Evolutionary conservation across 2,329 filamentous ascomycete species (phyloP), one percentile per base, ranked within the genome.

Genomic region (Cadophora sp.): DNA sequence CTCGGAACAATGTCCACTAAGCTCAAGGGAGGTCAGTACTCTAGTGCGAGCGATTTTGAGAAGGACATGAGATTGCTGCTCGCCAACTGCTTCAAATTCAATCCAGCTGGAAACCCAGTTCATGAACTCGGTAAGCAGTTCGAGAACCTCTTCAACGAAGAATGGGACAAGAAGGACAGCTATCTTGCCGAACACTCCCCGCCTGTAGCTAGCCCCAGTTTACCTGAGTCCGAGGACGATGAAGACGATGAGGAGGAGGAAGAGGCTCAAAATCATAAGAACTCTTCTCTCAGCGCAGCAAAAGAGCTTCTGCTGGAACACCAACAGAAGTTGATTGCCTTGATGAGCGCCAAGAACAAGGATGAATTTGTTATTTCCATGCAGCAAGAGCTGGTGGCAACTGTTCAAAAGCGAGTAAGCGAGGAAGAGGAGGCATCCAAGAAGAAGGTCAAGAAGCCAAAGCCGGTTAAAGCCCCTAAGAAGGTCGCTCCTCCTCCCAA

Each of bases 51-150:
- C 79, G 94, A 97, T 56, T 93, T 98, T 74, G 92, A 97, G 76
- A 86, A 86, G 68, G 94, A 97, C 76, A 87, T 97, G 65, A 87
- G 89, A 60, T 86, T 94, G 66, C 94, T 98, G 73, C 91, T 97
- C 76, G 85, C 88, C 73, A 99, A 99, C 79, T 97, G 95, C 79
- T 93, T 89, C 83, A 91, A 91, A 71, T 99, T 98, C 86, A 99
- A 99, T 74, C 88, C 89, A n/a, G 83, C 86, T 0, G 90, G 89
- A 9, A 93, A 97, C 71, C 85, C 89, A 0, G 92, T 97, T 19
- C 90, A 92, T 67, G 79, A 84, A 34, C 84, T 91, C 72, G 95
- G 93, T 14, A 89, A 91, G 73, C 83, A 89, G 68, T 83, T 97
- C 3, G 89, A 97, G 77, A 85, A 87, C 4, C 77, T 95, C 0